Conservation (phyloP, 2,329 filamentous ascomycete species). For the Phaeosphaeria sp. region DNA sequence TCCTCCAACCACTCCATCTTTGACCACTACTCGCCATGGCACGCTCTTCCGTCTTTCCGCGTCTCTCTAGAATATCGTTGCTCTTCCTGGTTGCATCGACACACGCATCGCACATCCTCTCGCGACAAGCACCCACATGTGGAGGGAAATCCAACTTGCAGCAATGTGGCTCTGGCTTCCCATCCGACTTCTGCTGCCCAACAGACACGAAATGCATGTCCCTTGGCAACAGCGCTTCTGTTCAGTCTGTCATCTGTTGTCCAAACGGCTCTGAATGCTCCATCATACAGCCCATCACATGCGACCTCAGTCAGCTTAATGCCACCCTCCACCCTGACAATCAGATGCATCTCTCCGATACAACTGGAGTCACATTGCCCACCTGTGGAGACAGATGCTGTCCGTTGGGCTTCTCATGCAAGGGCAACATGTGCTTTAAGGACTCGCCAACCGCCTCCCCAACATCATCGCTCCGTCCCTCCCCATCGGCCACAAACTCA, state of each 20-base stretch:
- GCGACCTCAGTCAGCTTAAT: slow-evolving; percentile 69
- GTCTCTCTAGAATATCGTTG: slow-evolving; percentile 43
- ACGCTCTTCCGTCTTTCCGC: slow-evolving; percentile 33
- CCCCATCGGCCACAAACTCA: slow-evolving; percentile 36
- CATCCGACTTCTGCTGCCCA: slow-evolving; percentile 72
- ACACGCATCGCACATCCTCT: slow-evolving; percentile 38
- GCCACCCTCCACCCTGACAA: slow-evolving; percentile 62
- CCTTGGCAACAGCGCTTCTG: slow-evolving; percentile 62
- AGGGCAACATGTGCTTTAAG: slow-evolving; percentile 58
- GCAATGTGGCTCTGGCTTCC: slow-evolving; percentile 64
- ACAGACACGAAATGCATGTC: slow-evolving; percentile 61
- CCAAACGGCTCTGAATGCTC: slow-evolving; percentile 64
- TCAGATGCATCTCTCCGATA: slow-evolving; percentile 70
- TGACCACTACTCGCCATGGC: slow-evolving; percentile 25
- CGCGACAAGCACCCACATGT: slow-evolving; percentile 54
- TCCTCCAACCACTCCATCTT: background rate
- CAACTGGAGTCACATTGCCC: slow-evolving; percentile 60
- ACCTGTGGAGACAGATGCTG: slow-evolving; percentile 70
- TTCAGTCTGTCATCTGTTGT: slow-evolving; percentile 75
- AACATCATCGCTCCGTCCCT: slow-evolving; percentile 22
- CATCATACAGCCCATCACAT: slow-evolving; percentile 69
- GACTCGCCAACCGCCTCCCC: slow-evolving; percentile 47
- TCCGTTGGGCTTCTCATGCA: slow-evolving; percentile 74
- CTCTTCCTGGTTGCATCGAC: slow-evolving; percentile 38
- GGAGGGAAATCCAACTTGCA: slow-evolving; percentile 55